Evolutionary conservation across 2,329 filamentous ascomycete genomes (phyloP), one percentile per base, ranked within the genome.

Genomic region (Fusarium robinianum): DNA sequence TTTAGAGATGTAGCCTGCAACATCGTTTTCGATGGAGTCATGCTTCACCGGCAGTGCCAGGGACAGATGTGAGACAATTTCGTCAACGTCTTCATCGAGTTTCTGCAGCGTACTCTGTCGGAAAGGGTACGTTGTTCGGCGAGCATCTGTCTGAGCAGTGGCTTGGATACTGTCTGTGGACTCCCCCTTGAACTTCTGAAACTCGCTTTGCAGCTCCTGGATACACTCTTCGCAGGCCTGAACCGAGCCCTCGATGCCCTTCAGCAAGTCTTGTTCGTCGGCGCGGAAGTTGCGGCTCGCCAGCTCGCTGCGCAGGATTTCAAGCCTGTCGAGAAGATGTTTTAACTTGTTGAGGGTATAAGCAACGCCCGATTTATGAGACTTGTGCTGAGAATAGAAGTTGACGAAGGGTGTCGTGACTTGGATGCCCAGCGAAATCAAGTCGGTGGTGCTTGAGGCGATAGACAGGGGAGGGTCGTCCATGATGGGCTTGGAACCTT

Each of bases 351-450:
- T 50, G 9, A 46, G 33, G 3, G 57, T 67, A 27, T 55, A 51
- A 2, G 53, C 51, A 5, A 67, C 39, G 24, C 68, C 60, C 5
- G 29, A 39, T 24, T 39, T 10, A 3, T 53, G 32, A 11, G 7
- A 39, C 4, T 55, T 32, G 11, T 59, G 25, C 32, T 59, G 61
- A 42, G 49, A 62, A 41, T 72, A 72, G 44, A 65, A 70, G 8
- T 66, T 42, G 41, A 64, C 43, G 5, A 72, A 57, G 17, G 47
- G 50, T 40, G 69, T 60, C 2, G 64, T 56, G 18, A 65, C 59
- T 49, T 67, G 54, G 11, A 72, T 63, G 24, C 67, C 65, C 3
- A 73, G 59, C 5, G 68, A 71, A 19, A 71, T 49, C 24, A 72
- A 37, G 9, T 67, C 66, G 1, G 57, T 59, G 11, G 53, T 56